These are phyloP conservation scores for Miamiensis avidus DNA, from an alignment of 169 alveolate genomes.

Conservation along the genomic window DNA sequence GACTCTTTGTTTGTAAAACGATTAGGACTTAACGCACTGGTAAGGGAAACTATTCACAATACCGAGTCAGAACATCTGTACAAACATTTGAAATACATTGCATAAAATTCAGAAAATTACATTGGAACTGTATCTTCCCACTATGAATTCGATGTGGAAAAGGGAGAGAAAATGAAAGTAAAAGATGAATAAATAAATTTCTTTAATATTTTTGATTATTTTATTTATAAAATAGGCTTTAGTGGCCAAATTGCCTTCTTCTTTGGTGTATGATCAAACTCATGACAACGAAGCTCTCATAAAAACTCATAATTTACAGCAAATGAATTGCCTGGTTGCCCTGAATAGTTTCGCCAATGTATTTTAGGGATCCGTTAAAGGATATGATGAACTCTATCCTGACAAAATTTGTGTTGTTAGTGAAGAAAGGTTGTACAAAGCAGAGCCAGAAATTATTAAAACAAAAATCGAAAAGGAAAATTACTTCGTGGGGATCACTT, in stretches of 20 bases:
- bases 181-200: too few species aligned
- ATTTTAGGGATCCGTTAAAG: conserved; percentile 90
- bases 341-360: conserved; percentile 77
- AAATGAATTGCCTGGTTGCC: conserved; percentile 86
- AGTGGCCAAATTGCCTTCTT: conserved; percentile 68
- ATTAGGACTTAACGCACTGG: conserved; percentile 88
- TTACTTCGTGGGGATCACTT: neutral
- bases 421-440: conserved; percentile 84
- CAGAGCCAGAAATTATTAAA: conserved; percentile 36
- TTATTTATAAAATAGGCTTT: too few species aligned
- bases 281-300: conserved; percentile 91
- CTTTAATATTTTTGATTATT: too few species aligned
- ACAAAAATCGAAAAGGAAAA: conserved; percentile 15
- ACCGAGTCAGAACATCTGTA: conserved; percentile 17
- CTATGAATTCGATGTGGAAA: conserved; percentile 14
- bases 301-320: conserved; percentile 65
- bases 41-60: conserved; percentile 82
- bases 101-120: conserved; percentile 16
- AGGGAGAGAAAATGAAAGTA: conserved; percentile 28
- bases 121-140: conserved; percentile 26
- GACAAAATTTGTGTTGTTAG: conserved; percentile 85
- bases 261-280: conserved; percentile 90
- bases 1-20: conserved; percentile 86
- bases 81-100: conserved; percentile 16
- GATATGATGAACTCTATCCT: conserved; percentile 89